phyloP scores from a whole-genome alignment of 2,329 filamentous ascomycete species.

The Stromatinia cepivora region DNA sequence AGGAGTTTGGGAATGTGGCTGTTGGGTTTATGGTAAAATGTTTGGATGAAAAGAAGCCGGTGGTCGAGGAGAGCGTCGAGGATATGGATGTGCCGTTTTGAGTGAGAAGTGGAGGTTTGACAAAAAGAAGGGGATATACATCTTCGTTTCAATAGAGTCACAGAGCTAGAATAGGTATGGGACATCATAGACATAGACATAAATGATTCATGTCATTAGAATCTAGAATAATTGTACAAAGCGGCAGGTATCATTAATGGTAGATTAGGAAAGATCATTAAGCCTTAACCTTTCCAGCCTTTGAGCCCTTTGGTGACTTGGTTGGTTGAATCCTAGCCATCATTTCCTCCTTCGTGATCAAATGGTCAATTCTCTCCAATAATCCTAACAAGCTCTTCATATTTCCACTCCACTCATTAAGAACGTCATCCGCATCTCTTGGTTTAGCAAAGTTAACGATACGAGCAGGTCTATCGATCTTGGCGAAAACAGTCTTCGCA shows the following conservation, averaged over 20 bases:
- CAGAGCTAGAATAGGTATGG: constrained; percentile 16
- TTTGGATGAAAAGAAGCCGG: constrained; percentile 46
- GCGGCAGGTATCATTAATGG: constrained; percentile 32
- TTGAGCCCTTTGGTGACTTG: constrained; percentile 36
- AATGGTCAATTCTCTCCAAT: constrained; percentile 88
- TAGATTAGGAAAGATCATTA: constrained; percentile 23
- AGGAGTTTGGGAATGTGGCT: constrained; percentile 76
- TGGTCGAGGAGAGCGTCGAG: constrained; percentile 59
- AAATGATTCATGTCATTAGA: constrained; percentile 36
- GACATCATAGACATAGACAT: constrained; percentile 24
- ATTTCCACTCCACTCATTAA: constrained; percentile 98
- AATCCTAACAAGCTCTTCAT: constrained; percentile 90
- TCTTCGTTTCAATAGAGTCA: background rate
- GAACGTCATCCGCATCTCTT: constrained; percentile 87
- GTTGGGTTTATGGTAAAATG: constrained; percentile 66
- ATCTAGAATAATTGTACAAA: constrained; percentile 42
- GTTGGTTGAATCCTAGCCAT: constrained; percentile 91
- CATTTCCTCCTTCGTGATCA: constrained; percentile 99
- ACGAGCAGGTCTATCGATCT: constrained; percentile 90
- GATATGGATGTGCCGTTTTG: constrained; percentile 70
- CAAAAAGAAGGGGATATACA: background rate
- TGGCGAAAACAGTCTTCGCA: constrained; percentile 95
- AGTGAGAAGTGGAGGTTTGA: background rate
- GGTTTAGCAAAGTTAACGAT: constrained; percentile 95
- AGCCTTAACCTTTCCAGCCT: constrained; percentile 43